Evolutionary conservation across 179 eudicot genomes (phyloP).

Genomic region (Camellia oleifera): DNA sequence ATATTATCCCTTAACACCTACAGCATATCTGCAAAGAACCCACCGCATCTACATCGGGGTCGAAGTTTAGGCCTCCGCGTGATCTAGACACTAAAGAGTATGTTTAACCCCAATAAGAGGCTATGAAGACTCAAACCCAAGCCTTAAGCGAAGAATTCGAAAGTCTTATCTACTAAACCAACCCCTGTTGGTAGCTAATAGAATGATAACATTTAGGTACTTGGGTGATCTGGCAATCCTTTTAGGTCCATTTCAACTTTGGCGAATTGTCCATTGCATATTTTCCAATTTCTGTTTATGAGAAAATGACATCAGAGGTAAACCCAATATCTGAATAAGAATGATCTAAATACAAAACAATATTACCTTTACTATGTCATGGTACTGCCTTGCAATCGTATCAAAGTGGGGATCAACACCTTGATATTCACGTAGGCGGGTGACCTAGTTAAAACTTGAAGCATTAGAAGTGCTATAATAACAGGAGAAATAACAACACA

Average conservation of each 20-base stretch:
- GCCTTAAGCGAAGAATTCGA: no score
- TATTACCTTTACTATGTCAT: conserved; percentile 76
- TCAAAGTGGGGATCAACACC: conserved; percentile 94
- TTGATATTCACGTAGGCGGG: conserved; percentile 91
- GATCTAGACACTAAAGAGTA: no score
- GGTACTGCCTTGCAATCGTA: conserved; percentile 83
- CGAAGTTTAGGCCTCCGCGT: no score
- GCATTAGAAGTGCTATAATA: background rate
- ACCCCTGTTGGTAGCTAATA: no score
- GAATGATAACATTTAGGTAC: conserved; percentile 21
- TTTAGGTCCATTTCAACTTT: conserved; percentile 92
- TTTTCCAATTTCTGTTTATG: conserved; percentile 71
- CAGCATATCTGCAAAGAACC: no score
- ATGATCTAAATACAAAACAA: background rate
- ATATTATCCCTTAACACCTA: no score
- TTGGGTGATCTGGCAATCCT: conserved; percentile 41
- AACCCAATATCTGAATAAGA: background rate
- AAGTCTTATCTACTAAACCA: no score
- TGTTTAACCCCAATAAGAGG: no score
- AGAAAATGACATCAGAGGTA: background rate
- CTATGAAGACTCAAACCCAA: no score
- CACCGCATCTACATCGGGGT: no score
- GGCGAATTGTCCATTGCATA: conserved; percentile 88
- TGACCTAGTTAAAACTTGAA: conserved; percentile 41
- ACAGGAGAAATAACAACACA: no score